phyloP scores from a whole-genome alignment of 2,329 filamentous ascomycete species.

The Penicillium sp. region DNA sequence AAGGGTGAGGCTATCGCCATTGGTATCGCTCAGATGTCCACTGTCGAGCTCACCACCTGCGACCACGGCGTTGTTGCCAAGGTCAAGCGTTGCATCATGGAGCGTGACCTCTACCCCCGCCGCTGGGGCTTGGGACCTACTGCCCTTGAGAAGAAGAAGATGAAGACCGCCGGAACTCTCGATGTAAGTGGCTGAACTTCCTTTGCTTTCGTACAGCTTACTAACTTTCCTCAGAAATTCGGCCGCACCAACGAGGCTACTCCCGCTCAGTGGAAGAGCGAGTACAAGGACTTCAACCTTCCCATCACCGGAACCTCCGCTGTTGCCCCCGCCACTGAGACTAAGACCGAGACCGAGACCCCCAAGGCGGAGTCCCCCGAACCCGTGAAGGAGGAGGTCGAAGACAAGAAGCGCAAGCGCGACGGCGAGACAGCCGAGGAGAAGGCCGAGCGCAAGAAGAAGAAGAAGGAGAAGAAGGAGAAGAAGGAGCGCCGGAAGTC shows the following conservation, averaged over 20 bases:
- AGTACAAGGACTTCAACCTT: constrained; percentile 86
- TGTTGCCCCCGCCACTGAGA: constrained; percentile 38
- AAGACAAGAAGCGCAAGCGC: constrained; percentile 57
- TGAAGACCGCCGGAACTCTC: constrained; percentile 96
- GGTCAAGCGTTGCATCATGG: constrained; percentile 99
- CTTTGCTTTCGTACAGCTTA: background rate
- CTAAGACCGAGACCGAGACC: constrained; percentile 20
- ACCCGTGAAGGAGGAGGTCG: constrained; percentile 44
- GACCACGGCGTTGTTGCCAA: constrained; percentile 98
- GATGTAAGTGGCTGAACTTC: constrained; percentile 50
- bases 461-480: constrained; percentile 57
- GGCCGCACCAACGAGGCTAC: constrained; percentile 90
- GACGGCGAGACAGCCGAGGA: constrained; percentile 55
- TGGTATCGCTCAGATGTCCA: constrained; percentile 96
- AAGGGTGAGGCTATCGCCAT: constrained; percentile 98
- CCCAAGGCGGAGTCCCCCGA: constrained; percentile 20
- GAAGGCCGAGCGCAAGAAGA: constrained; percentile 50
- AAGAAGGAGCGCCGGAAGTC: constrained; percentile 73
- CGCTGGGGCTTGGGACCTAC: constrained; percentile 95
- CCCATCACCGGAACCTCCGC: constrained; percentile 47
- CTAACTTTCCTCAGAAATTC: constrained; percentile 61
- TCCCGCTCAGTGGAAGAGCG: constrained; percentile 85
- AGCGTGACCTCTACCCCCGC: constrained; percentile 94
- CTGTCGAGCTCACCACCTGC: constrained; percentile 92
- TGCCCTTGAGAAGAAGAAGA: constrained; percentile 97